Evolutionary conservation across 2,329 filamentous ascomycete species (phyloP).

Genomic region (Bipolaris cookei): DNA sequence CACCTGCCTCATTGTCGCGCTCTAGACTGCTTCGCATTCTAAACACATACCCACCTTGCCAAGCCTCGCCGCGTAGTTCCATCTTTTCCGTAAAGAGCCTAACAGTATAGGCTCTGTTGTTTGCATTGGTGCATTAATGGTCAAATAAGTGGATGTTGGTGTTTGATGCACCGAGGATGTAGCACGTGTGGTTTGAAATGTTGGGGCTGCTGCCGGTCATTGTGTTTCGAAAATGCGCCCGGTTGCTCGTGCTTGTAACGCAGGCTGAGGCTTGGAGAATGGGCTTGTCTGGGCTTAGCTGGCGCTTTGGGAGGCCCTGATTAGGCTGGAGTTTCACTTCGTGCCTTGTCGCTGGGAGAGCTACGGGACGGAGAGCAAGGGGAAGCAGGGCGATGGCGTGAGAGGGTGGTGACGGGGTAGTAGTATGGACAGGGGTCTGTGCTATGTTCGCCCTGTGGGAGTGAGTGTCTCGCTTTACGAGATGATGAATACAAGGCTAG

Average conservation of each 20-base stretch:
- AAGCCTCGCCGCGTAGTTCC: slow-evolving; percentile 27
- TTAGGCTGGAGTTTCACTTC: background rate
- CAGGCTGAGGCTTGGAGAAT: background rate
- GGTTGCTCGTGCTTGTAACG: slow-evolving; percentile 16
- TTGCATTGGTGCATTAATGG: background rate
- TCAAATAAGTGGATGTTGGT: slow-evolving; percentile 10
- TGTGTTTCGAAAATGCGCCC: slow-evolving; percentile 37
- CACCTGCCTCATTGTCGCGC: background rate
- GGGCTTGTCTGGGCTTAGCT: background rate
- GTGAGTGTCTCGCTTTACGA: background rate
- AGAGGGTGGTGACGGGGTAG: background rate
- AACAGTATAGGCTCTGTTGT: slow-evolving; percentile 9
- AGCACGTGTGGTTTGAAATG: slow-evolving; percentile 34
- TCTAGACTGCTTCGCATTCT: background rate
- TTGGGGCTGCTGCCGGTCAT: slow-evolving; percentile 1
- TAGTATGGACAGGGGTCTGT: background rate
- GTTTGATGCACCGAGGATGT: slow-evolving; percentile 40
- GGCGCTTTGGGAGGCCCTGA: background rate
- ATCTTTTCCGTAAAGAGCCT: slow-evolving; percentile 25
- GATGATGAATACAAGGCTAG: too few relatives aligned
- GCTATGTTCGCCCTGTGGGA: background rate
- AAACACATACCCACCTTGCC: slow-evolving; percentile 22
- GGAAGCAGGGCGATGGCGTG: background rate
- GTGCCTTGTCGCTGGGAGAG: too few relatives aligned
- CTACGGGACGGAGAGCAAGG: too few relatives aligned